Conservation (phyloP, 2,329 filamentous ascomycete species). For the Neofusicoccum sp. region DNA sequence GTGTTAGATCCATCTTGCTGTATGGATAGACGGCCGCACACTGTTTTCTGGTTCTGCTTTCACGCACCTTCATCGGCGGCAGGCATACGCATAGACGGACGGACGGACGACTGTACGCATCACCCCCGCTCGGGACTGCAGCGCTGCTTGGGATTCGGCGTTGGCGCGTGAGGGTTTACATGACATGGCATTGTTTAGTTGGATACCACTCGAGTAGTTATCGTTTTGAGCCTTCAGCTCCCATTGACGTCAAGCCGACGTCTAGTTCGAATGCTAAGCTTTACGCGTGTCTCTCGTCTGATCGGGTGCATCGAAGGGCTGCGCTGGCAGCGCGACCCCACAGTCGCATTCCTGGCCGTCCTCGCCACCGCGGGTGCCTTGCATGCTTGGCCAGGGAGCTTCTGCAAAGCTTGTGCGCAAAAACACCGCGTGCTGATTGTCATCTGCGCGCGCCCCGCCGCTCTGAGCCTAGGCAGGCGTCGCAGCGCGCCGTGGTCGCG, state of each 20-base stretch:
- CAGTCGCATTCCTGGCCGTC: background rate
- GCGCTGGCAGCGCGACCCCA: too few species aligned
- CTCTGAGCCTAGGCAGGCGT: background rate
- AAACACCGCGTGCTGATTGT: background rate
- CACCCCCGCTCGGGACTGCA: background rate
- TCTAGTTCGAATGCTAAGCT: background rate
- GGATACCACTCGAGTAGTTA: slow-evolving; percentile 10
- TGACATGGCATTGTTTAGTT: slow-evolving; percentile 13
- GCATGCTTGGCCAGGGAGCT: slow-evolving; percentile 5
- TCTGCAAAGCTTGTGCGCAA: slow-evolving; percentile 7
- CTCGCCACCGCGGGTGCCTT: slow-evolving; percentile 1
- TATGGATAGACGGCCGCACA: slow-evolving; percentile 6
- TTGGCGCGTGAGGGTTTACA: slow-evolving; percentile 4
- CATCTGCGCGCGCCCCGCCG: background rate
- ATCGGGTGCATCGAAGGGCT: too few species aligned
- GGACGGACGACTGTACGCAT: slow-evolving; percentile 11
- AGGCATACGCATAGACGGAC: slow-evolving; percentile 1
- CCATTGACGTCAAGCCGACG: background rate
- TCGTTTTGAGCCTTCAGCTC: background rate
- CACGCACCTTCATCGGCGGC: background rate
- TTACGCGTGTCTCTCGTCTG: slow-evolving; percentile 1
- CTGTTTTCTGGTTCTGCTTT: background rate
- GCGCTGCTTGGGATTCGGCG: background rate
- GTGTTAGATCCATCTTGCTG: background rate
- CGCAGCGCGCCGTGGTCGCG: background rate